Evolutionary conservation across 495 filamentous ascomycete species (phyloP), one percentile per base, ranked within the genome.

Genomic region (Penicillium desertorum): DNA sequence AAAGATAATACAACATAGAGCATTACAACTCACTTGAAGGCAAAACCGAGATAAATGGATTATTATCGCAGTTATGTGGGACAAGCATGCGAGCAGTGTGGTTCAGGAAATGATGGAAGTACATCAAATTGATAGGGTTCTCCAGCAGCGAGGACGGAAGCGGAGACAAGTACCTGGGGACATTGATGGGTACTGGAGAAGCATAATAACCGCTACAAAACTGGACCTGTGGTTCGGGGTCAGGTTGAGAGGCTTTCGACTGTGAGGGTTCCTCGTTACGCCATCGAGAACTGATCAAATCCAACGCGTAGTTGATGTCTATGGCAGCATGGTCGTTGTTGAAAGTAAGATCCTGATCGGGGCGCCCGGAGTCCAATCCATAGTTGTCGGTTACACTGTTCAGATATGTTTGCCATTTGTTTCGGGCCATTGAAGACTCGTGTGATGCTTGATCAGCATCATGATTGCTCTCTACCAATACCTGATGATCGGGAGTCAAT

Each of bases 41-140:
- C 9, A 94, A 68, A 23, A 91, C 84, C 10, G 76, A 85, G 42
- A 83, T 77, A 64, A 93, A 91, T 0, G 88, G 86, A 69, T 93
- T 93, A 44, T 84, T 79, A 56, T 79, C 71, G 70, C 88, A 88
- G 60, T 91, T 87, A 66, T 93, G 88, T 0, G 88, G 87, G 7
- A 91, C 86, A 29, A 92, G 74, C 60, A 89, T 86, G 45, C 81
- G 74, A 5, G 88, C 88, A 10, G 88, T 92, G 70, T 92, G 87
- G 63, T 90, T 88, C 54, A 91, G 71, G 69, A 91, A 92, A 70
- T 91, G 88, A 72, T 92, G 88, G 59, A 83, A 84, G 60, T 84
- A 84, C 61, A 92, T 81, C 45, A 93, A 69, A 65, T 92, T 91
- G 83, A 92, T 90, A 19, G 85, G 88, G 65, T 90, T 90, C 46